Conservation (phyloP, 2,329 filamentous ascomycete species). For the Bipolaris sorokiniana region DNA sequence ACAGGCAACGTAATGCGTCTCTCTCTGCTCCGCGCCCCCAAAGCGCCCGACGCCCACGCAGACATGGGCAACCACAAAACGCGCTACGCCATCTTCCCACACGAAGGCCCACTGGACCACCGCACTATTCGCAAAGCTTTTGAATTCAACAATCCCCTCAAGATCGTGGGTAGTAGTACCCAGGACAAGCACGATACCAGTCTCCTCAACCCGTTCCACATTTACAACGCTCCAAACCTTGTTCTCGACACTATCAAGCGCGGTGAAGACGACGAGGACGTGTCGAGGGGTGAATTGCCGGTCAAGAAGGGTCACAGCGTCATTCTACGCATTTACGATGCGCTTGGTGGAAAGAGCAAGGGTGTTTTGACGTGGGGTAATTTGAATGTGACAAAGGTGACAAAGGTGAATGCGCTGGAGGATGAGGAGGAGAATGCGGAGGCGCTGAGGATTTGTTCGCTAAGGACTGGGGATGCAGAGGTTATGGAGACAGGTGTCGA, state of each 20-base stretch:
- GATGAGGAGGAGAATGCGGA: conserved; percentile 87
- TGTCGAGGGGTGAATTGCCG: conserved; percentile 62
- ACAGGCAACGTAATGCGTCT: conserved; percentile 88
- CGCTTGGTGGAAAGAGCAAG: conserved; percentile 78
- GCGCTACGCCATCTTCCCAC: conserved; percentile 88
- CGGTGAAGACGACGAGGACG: conserved; percentile 65
- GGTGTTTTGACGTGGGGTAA: conserved; percentile 70
- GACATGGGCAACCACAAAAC: conserved; percentile 92
- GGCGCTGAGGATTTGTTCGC: conserved; percentile 38
- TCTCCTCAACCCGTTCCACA: conserved; percentile 65
- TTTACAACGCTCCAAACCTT: conserved; percentile 70
- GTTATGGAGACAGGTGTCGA: conserved; percentile 56
- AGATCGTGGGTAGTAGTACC: conserved; percentile 53
- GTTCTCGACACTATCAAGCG: conserved; percentile 91
- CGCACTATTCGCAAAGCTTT: conserved; percentile 82
- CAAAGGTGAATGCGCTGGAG: conserved; percentile 86
- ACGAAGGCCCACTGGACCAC: conserved; percentile 72
- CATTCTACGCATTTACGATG: conserved; percentile 86
- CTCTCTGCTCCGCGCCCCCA: conserved; percentile 82
- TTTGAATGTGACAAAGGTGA: conserved; percentile 75
- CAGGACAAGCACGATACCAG: conserved; percentile 32
- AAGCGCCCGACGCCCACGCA: conserved; percentile 89
- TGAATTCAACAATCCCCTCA: conserved; percentile 87
- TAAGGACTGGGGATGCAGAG: conserved; percentile 58
- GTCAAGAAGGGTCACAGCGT: conserved; percentile 75